Evolutionary conservation across 169 alveolate species (phyloP), one percentile per base, ranked within the genome.

Genomic region (Cystoisospora suis): DNA sequence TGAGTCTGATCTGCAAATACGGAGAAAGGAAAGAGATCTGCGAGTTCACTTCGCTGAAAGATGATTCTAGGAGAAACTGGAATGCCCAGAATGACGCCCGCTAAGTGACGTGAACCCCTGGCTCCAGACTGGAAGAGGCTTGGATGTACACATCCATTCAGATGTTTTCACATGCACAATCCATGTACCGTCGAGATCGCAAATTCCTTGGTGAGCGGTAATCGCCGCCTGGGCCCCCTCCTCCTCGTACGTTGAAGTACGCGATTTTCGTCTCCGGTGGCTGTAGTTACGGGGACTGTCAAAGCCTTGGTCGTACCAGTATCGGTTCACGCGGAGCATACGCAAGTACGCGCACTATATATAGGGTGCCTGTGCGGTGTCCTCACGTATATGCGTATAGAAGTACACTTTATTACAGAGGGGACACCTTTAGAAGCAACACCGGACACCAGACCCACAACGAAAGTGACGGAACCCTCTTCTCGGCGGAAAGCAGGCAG

Each of bases 1-100:
- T 49, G 65, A 0, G 90, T 86, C 34, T 40, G 70, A n/a, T 86
- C 90, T 86, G 83, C 17, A 58, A 15, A 38, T 36, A 34, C 29
- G 45, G 23, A 53, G 12, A 23, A 15, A 53, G 29, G 23, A 53
- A 53, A 12, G 23, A 12, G 23, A 53, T 12, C 65, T 15, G 12
- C 12, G 12, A 53, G 12, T 15, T 53, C 12, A 15, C 65, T 53
- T 15, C 23, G 23, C 23, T 15, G 12, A 53, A 12, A 53, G 12
- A 53, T 53, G 23, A 12, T 53, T 23, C 12, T 53, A 23, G 23
- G 12, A 53, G 12, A 53, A 15, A 15, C 23, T 15, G 29, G 23
- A 23, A 53, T 15, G 23, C 23, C 23, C 23, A 53, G 29, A 53
- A 53, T 12, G 29, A 53, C 65, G 23, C 65, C 12, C 65, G 23